phyloP scores from a whole-genome alignment of 2,329 filamentous ascomycete genomes.

The Aschersonia sp. region DNA sequence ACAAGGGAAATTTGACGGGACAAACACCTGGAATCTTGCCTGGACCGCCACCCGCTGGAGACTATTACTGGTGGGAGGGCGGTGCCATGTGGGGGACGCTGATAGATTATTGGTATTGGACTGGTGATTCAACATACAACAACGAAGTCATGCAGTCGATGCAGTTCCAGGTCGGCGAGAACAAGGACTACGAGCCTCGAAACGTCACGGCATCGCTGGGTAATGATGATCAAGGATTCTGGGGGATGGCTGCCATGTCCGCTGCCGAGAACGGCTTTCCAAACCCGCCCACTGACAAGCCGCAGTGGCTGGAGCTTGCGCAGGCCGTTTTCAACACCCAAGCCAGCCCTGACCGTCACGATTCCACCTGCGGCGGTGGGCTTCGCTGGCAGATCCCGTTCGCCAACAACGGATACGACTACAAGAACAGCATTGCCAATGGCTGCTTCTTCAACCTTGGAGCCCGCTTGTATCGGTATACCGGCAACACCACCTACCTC shows the following conservation, averaged over 20 bases:
- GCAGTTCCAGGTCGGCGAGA: slow-evolving; percentile 35
- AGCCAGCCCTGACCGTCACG: slow-evolving; percentile 42
- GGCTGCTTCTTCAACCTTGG: slow-evolving; percentile 50
- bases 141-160: slow-evolving; percentile 33
- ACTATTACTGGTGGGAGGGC: slow-evolving; percentile 55
- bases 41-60: slow-evolving; percentile 27
- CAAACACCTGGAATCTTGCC: slow-evolving; percentile 32
- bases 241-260: slow-evolving; percentile 49
- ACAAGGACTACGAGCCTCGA: slow-evolving; percentile 39
- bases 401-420: slow-evolving; percentile 61
- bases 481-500: slow-evolving; percentile 47
- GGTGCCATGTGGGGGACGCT: slow-evolving; percentile 47
- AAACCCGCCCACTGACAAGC: slow-evolving; percentile 31
- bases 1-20: slow-evolving; percentile 29
- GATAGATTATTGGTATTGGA: slow-evolving; percentile 51
- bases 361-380: slow-evolving; percentile 39
- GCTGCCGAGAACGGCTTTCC: slow-evolving; percentile 44
- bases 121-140: slow-evolving; percentile 45
- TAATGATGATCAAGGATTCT: slow-evolving; percentile 54
- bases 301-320: slow-evolving; percentile 41
- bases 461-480: slow-evolving; percentile 60
- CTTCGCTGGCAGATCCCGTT: slow-evolving; percentile 66
- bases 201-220: slow-evolving; percentile 38
- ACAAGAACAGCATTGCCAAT: slow-evolving; percentile 51
- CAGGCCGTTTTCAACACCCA: slow-evolving; percentile 49